phyloP scores from a whole-genome alignment of 139 green algal genomes.

The Spirogloea muscicola region DNA sequence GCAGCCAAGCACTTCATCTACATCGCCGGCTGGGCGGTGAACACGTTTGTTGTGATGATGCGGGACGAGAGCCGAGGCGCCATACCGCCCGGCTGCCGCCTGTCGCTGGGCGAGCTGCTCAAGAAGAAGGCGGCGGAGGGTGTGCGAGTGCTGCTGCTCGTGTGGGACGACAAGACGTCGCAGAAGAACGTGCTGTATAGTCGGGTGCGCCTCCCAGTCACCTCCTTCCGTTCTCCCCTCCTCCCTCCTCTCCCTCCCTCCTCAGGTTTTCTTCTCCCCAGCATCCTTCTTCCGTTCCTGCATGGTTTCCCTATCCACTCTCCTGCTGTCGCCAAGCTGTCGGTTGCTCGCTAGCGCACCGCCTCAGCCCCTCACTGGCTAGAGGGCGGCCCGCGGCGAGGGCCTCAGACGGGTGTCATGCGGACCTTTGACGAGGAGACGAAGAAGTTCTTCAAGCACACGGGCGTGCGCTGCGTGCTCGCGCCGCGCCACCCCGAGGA shows the following conservation, averaged over 20 bases:
- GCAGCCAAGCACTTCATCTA: slow-evolving; percentile 57
- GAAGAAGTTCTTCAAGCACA: slow-evolving; percentile 52
- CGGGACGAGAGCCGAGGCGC: slow-evolving; percentile 3
- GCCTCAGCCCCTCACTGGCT: too few relatives aligned
- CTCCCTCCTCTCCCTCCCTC: not conserved
- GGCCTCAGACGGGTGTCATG: slow-evolving; percentile 60
- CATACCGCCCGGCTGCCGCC: not conserved
- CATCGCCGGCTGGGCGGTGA: slow-evolving; percentile 61
- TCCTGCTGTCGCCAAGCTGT: too few relatives aligned
- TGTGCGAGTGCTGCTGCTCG: slow-evolving; percentile 51
- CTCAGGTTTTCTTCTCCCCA: not conserved
- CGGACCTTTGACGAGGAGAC: slow-evolving; percentile 61
- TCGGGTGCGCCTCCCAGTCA: not conserved
- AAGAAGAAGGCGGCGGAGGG: slow-evolving; percentile 54
- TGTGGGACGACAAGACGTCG: slow-evolving; percentile 63
- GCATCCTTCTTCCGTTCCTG: not conserved
- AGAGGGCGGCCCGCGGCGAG: too few relatives aligned
- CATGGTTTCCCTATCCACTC: too few relatives aligned
- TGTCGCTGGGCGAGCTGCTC: slow-evolving; percentile 56
- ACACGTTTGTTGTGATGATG: slow-evolving; percentile 48
- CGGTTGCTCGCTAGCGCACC: too few relatives aligned
- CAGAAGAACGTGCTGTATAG: not conserved
- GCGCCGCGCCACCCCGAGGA: slow-evolving; percentile 8
- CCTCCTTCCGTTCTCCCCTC: not conserved
- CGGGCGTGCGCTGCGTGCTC: slow-evolving; percentile 52